Percentiles rank a stretch among this genome's conserved stretches.
Evolutionary conservation across 768 basidiomycete species (phyloP).

Genomic region (Rhodotorula babjevae): DNA sequence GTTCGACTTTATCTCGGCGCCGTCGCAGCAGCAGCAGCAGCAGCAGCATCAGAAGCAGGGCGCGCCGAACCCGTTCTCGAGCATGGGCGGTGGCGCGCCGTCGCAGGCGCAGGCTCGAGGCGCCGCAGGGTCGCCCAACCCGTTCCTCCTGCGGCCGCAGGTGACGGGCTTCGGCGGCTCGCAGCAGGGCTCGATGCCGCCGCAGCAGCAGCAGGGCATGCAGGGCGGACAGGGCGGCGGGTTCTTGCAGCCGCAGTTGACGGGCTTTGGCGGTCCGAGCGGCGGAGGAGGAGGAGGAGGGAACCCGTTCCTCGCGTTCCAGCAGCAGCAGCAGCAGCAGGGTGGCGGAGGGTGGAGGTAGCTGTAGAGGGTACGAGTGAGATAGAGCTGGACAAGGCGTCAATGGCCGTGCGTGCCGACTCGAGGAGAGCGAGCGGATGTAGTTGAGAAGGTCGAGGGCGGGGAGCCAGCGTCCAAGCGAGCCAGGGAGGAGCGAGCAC

Average conservation of each 20-base stretch:
- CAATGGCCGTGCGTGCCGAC: too few species aligned
- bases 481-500: too few species aligned
- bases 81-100: neutral
- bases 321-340: constrained; percentile 5
- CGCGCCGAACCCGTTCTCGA: constrained; percentile 7
- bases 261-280: constrained; percentile 10
- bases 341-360: neutral
- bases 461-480: too few species aligned
- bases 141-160: constrained; percentile 12
- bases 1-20: constrained; percentile 11
- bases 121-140: constrained; percentile 3
- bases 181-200: neutral
- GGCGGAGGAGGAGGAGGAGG: neutral
- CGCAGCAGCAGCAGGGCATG: neutral
- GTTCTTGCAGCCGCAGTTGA: constrained; percentile 16
- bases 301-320: constrained; percentile 2
- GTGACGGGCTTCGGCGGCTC: neutral
- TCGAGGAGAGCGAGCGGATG: too few species aligned
- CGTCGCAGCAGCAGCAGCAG: neutral
- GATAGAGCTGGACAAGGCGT: too few species aligned
- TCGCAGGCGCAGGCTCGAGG: neutral
- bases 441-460: too few species aligned
- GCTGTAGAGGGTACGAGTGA: neutral
- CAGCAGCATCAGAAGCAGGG: neutral
- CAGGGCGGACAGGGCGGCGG: neutral